A percentile compares a stretch with the other conserved stretches of the same genome.
Evolutionary conservation across 306 rosid genomes (phyloP).

Genomic region (Rosa rugosa): DNA sequence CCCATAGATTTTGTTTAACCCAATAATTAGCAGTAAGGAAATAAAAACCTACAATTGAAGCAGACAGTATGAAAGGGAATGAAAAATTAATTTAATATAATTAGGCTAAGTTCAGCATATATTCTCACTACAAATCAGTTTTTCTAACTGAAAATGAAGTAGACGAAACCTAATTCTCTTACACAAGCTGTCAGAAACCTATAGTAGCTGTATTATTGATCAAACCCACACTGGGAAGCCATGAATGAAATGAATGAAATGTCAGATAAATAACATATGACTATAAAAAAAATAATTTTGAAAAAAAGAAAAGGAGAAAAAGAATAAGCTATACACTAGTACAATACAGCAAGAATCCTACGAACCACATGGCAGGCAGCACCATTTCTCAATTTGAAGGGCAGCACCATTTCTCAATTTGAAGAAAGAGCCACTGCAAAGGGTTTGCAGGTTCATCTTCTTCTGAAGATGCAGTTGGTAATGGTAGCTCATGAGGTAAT

Average conservation of each 20-base stretch:
- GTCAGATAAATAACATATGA: constrained; percentile 27
- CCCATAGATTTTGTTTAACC: background rate
- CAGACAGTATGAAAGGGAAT: background rate
- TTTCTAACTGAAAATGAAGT: background rate
- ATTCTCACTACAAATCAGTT: background rate
- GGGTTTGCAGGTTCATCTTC: constrained; percentile 50
- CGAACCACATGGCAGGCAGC: constrained; percentile 64
- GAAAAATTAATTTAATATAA: constrained; percentile 2
- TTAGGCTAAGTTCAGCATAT: background rate
- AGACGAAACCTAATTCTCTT: background rate
- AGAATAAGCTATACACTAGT: constrained; percentile 12
- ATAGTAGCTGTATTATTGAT: background rate
- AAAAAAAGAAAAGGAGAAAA: background rate
- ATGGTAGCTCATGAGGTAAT: constrained; percentile 71
- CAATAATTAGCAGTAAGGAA: background rate
- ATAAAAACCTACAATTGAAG: background rate
- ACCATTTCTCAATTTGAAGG: constrained; percentile 53
- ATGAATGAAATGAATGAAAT: constrained; percentile 57
- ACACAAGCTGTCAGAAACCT: constrained; percentile 1
- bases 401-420: constrained; percentile 62
- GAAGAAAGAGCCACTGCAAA: constrained; percentile 62
- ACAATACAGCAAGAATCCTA: constrained; percentile 34
- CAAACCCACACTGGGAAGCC: constrained; percentile 22
- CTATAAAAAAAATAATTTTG: constrained; percentile 4
- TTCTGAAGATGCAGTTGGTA: constrained; percentile 47